Conservation (phyloP, 2,329 filamentous ascomycete genomes). For the Elsinoe australis region DNA sequence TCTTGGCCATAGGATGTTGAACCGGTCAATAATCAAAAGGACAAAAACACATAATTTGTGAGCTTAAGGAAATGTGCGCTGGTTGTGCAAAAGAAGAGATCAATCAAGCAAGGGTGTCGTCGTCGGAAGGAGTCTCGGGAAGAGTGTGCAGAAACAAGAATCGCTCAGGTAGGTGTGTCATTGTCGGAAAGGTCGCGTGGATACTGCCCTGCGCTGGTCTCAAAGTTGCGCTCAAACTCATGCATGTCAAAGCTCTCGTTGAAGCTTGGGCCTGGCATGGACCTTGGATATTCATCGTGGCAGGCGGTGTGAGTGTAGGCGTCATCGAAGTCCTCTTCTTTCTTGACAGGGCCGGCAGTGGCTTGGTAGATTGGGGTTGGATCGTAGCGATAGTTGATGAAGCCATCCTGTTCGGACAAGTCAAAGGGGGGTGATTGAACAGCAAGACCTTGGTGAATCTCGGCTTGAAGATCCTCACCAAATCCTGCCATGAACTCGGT, state of each 20-base stretch:
- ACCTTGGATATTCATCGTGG: slow-evolving; percentile 1
- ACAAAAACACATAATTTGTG: no score
- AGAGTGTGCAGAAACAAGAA: no score
- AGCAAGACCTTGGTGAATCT: background rate
- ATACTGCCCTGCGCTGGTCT: slow-evolving; percentile 18
- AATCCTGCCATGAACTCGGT: background rate
- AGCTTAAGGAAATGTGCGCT: no score
- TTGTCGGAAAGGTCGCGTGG: background rate
- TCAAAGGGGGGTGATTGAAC: background rate
- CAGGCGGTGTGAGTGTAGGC: background rate
- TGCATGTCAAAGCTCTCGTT: background rate
- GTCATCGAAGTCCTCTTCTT: slow-evolving; percentile 1
- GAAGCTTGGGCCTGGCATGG: background rate
- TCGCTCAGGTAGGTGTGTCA: background rate
- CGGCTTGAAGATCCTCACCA: background rate
- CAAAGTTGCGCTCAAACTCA: background rate
- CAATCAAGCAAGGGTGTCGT: no score
- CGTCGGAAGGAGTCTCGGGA: no score
- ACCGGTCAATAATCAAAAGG: no score
- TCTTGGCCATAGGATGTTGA: no score
- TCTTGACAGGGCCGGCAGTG: background rate
- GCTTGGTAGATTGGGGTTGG: background rate
- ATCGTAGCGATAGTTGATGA: background rate
- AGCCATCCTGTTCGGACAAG: background rate
- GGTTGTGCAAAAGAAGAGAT: no score